A percentile compares a stretch with the other conserved stretches of the same genome.
Evolutionary conservation across 106 monocot species (phyloP).

Genomic region (Ottelia alismoides): DNA sequence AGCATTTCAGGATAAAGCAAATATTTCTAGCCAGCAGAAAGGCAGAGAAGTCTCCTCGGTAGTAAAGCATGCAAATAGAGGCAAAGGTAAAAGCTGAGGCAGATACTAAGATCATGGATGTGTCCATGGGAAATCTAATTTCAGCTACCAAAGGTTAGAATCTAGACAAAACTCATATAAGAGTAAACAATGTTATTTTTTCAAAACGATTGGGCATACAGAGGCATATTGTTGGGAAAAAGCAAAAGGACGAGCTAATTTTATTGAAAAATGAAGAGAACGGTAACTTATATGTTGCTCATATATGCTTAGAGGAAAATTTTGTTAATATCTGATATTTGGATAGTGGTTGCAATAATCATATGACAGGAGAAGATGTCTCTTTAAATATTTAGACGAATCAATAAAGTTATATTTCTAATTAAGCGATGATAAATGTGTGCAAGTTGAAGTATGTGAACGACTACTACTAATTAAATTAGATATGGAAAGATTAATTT

Average conservation of each 20-base stretch:
- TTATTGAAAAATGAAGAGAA: constrained; percentile 1
- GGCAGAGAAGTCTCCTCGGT: not conserved
- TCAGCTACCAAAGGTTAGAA: not conserved
- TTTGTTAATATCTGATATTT: not conserved
- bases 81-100: not conserved
- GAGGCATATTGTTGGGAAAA: not conserved
- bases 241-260: not conserved
- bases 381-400: not conserved
- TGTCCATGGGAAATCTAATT: not conserved
- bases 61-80: not conserved
- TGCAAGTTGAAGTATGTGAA: not conserved
- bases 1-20: not conserved
- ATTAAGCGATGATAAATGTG: no score
- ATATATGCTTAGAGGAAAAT: not conserved
- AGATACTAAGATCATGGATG: not conserved
- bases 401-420: not conserved
- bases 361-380: not conserved
- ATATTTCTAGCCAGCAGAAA: not conserved
- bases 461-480: constrained; percentile 1
- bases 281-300: not conserved
- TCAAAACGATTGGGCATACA: constrained; percentile 6
- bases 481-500: not conserved
- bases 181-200: not conserved
- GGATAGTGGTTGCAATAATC: constrained; percentile 12
- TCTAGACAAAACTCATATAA: not conserved